Base-by-base conservation (phyloP, 2,329 filamentous ascomycete species). In the Conoideocrella luteorostrata region DNA sequence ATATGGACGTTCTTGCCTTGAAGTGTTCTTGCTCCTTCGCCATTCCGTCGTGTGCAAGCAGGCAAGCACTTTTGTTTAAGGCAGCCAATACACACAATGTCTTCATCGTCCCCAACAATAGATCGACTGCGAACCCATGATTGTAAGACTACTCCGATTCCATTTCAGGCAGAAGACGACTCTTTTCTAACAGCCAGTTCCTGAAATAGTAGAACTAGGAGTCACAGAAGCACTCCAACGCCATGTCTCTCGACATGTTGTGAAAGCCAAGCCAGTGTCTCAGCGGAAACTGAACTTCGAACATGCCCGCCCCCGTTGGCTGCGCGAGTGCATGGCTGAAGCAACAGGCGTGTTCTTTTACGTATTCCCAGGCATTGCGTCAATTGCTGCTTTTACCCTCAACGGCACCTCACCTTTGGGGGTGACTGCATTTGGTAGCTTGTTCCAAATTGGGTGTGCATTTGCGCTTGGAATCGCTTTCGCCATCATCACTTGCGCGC, bases 391-490 rank as follows among this genome's bases (percentile, higher is more conserved):
- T 12, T 77, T 78, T 54, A 71, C 70, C 7, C 46, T 77, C 4
- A 70, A 75, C 49, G 62, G 66, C 2, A 62, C 60, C 3, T 74
- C 69, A 45, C 49, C 49, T 5, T 21, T 55, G 22, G 55, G 54
- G 5, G 53, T 51, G 22, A 40, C 55, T 4, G 55, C 56, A 2
- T 61, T 57, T 36, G 72, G 75, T n/a, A 71, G 65, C 50, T 50
- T 79, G 23, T 73, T 79, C 52, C 70, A 76, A 48, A 72, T 78
- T 43, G 75, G 75, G 15, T 72, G 66, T 57, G 73, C 72, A 3
- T 80, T 75, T 54, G 73, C 72, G 5, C 55, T 79, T 13, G 76
- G 77, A 4, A 78, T 80, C 52, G 71, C 74, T 12, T 76, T 78
- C 50, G 76, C 76, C 35, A 77, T 80, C 57, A 77, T 78, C 43